phyloP scores from a whole-genome alignment of 192 early-diverging fungal species.

The Backusella tuberculispora region DNA sequence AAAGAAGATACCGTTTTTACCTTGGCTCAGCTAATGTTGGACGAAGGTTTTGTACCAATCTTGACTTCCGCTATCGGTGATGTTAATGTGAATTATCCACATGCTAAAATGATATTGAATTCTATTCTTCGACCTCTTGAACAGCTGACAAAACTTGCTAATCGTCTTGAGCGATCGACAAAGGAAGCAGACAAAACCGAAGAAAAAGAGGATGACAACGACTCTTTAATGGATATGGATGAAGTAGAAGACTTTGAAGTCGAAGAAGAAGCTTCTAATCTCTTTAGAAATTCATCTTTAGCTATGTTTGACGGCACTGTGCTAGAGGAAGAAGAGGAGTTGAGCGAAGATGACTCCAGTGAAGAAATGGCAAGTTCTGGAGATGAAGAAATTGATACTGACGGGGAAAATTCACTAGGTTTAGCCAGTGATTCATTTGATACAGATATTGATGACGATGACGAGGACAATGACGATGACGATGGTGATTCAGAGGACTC shows the following conservation, averaged over 20 bases:
- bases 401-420: background rate
- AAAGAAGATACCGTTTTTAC: constrained; percentile 63
- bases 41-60: constrained; percentile 79
- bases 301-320: constrained; percentile 79
- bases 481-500: constrained; percentile 58
- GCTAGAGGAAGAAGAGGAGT: constrained; percentile 64
- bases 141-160: constrained; percentile 83
- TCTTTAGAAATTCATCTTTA: constrained; percentile 81
- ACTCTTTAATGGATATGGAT: constrained; percentile 45
- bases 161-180: constrained; percentile 75
- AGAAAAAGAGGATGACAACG: background rate
- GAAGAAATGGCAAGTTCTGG: constrained; percentile 47
- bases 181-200: constrained; percentile 66
- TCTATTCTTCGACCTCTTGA: constrained; percentile 88
- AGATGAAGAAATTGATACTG: constrained; percentile 12
- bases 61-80: constrained; percentile 79
- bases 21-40: constrained; percentile 81
- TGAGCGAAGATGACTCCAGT: constrained; percentile 50
- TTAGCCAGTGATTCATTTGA: background rate
- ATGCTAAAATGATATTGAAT: constrained; percentile 71
- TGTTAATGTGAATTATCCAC: constrained; percentile 90
- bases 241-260: constrained; percentile 70
- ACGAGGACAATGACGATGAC: constrained; percentile 54
- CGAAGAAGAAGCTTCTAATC: constrained; percentile 62
- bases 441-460: constrained; percentile 48